Evolutionary conservation across 345 rosid species (phyloP), one percentile per base, ranked within the genome.

Genomic region (Lepidium sativum): DNA sequence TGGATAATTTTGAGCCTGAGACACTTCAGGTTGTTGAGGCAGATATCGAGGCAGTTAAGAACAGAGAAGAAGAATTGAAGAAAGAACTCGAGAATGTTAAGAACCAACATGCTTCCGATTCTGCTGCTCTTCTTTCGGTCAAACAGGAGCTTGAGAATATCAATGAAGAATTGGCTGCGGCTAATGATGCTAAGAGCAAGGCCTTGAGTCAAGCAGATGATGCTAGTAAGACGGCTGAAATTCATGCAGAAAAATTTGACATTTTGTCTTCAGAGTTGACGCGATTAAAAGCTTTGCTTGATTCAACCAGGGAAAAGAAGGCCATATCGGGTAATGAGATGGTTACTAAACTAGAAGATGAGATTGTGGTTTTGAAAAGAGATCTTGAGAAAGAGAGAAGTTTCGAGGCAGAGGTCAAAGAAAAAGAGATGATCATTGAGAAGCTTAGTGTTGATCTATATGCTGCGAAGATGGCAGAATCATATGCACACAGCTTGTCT

Each of bases 21-120:
- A 94, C 84, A 75, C 86, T 94, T 47, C 80, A 96, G 17, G 95
- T 91, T 53, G 82, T 90, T 69, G 99, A 94, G 76, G 87, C 92
- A 0, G 96, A 92, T 44, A 88, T 94, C 33, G 97, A 88, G 66
- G 90, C 83, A 7, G 80, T 84, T 54, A 87, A 79, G 71, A 83
- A 82, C 74, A 94, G 85, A 82, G 97, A 88, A 76, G 87, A 88
- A 51, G 97, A 86, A 64, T 65, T 89, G 86, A 72, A 79, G 80
- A 83, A 79, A 67, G 97, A 94, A 80, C 77, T 88, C 9, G 92
- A 88, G 77, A 55, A 73, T 13, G 81, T 88, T 50, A 82, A 83
- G 78, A 85, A 74, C 78, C 91, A 84, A 57, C 97, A 85, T 76
- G 95, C 87, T 64, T 54, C 76, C 68, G 96, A 90, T 72, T 90